Conservation (phyloP, 176 grass and related monocot species). For the Lolium perenne region DNA sequence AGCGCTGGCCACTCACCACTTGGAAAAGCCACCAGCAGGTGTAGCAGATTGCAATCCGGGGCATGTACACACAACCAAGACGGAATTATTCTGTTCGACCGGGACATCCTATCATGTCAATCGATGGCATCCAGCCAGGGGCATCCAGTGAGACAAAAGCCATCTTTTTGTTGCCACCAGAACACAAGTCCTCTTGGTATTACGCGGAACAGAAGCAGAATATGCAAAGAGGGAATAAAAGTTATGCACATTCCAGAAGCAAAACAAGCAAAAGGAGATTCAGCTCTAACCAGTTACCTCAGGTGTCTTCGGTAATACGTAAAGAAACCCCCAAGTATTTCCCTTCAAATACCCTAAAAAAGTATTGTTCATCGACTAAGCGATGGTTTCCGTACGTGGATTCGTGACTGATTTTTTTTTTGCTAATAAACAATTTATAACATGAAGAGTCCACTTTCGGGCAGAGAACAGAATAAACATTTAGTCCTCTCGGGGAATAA, state of each 20-base stretch:
- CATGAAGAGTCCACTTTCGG: neutral
- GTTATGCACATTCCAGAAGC: neutral
- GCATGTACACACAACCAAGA: neutral
- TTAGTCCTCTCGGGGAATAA: conserved; percentile 21
- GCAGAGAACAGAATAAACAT: conserved; percentile 23
- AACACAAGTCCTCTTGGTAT: conserved; percentile 4
- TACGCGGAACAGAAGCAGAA: neutral
- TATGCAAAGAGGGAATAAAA: conserved; percentile 40
- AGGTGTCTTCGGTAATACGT: neutral
- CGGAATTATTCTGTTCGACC: neutral
- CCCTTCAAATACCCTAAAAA: neutral
- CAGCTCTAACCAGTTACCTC: conserved; percentile 8
- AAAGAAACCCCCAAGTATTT: conserved; percentile 15
- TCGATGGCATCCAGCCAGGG: neutral
- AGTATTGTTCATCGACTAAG: neutral
- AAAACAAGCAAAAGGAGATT: neutral
- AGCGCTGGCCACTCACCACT: neutral
- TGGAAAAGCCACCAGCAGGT: neutral
- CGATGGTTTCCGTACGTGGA: neutral
- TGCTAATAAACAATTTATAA: neutral
- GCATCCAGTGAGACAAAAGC: conserved; percentile 11
- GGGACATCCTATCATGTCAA: conserved; percentile 17
- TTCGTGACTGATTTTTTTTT: too few relatives aligned
- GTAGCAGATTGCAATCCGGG: neutral
- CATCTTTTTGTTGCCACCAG: neutral